phyloP scores from a whole-genome alignment of 129 eudicot genomes.

The Tagetes patula region DNA sequence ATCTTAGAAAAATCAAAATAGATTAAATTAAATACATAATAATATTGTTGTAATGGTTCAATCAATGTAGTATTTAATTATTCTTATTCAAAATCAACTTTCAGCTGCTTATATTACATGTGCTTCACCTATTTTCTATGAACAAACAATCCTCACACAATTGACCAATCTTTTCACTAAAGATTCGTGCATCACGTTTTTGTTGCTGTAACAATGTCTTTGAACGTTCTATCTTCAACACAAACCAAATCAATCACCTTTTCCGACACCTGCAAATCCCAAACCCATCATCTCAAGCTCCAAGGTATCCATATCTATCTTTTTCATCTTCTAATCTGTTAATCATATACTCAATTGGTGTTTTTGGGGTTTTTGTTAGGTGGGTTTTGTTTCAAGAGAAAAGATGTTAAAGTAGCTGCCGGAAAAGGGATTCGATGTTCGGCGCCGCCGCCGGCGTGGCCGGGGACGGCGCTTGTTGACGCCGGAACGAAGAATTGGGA shows the following conservation, averaged over 20 bases:
- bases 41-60: no score
- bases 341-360: neutral
- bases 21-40: no score
- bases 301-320: conserved; percentile 20
- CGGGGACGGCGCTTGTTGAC: conserved; percentile 66
- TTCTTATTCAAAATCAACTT: neutral
- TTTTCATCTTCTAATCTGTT: neutral
- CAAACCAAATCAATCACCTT: conserved; percentile 15
- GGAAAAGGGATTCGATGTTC: conserved; percentile 72
- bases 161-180: neutral
- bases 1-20: no score
- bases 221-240: conserved; percentile 26
- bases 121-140: conserved; percentile 15
- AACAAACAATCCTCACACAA: neutral
- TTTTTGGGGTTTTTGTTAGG: conserved; percentile 31
- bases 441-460: conserved; percentile 87
- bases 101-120: conserved; percentile 19
- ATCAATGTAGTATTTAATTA: no score
- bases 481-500: conserved; percentile 67
- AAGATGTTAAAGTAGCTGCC: conserved; percentile 38
- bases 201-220: conserved; percentile 15
- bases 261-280: conserved; percentile 13
- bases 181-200: neutral
- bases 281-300: conserved; percentile 24
- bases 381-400: conserved; percentile 51